Conservation (phyloP, 176 grass and related monocot species). For the Bothriochloa decipiens region DNA sequence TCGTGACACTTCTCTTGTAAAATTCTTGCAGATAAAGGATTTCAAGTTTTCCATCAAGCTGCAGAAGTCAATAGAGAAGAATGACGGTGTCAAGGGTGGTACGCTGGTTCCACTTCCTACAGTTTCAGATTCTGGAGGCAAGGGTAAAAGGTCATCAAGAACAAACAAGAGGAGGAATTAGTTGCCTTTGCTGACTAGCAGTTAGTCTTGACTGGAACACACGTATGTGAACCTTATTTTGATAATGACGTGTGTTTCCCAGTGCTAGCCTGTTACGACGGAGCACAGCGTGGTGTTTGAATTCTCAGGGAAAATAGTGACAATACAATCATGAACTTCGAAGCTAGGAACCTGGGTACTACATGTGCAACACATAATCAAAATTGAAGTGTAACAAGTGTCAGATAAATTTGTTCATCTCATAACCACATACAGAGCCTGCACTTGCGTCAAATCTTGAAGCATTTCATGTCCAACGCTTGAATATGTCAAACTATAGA, state of each 20-base stretch:
- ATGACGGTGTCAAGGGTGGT: conserved; percentile 70
- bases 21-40: conserved; percentile 74
- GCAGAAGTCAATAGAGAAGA: conserved; percentile 73
- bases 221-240: neutral
- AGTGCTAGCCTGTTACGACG: neutral
- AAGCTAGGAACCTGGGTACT: neutral
- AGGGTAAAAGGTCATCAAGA: conserved; percentile 74
- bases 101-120: conserved; percentile 72
- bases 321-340: neutral
- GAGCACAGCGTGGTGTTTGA: neutral
- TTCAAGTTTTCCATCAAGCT: conserved; percentile 79
- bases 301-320: neutral
- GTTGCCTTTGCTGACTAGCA: neutral
- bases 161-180: conserved; percentile 68
- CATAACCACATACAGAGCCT: neutral
- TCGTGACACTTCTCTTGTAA: conserved; percentile 14
- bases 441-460: neutral
- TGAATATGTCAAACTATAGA: neutral
- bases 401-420: neutral
- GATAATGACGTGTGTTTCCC: neutral
- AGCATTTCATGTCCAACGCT: neutral
- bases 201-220: neutral
- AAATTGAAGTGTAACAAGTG: neutral
- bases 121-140: conserved; percentile 47
- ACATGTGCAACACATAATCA: neutral